phyloP scores from a whole-genome alignment of 768 basidiomycete species.

The Hydnomerulius pinastri region DNA sequence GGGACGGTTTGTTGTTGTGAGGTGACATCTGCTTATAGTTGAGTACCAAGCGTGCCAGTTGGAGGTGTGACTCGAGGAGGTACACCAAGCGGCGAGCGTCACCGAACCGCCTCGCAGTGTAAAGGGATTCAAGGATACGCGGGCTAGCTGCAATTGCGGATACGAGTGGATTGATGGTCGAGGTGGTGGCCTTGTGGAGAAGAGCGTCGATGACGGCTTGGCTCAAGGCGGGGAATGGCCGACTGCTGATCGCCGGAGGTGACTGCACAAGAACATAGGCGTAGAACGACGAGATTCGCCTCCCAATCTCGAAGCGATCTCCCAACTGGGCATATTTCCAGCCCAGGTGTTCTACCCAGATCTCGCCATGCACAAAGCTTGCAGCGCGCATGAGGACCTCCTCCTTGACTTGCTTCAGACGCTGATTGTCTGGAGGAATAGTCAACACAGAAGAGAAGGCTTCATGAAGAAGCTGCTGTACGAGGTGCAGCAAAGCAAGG shows the following conservation, averaged over 20 bases:
- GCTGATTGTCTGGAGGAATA: slow-evolving; percentile 55
- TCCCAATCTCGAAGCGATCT: slow-evolving; percentile 82
- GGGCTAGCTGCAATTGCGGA: slow-evolving; percentile 65
- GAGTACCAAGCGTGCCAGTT: slow-evolving; percentile 61
- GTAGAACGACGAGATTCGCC: slow-evolving; percentile 66
- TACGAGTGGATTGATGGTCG: slow-evolving; percentile 80
- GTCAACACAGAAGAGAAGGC: slow-evolving; percentile 55
- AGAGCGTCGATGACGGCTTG: slow-evolving; percentile 70
- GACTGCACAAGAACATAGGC: slow-evolving; percentile 63
- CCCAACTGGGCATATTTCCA: slow-evolving; percentile 87
- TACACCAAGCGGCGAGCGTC: slow-evolving; percentile 71
- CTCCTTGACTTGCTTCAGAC: slow-evolving; percentile 74
- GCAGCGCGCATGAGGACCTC: slow-evolving; percentile 80
- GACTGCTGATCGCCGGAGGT: slow-evolving; percentile 51
- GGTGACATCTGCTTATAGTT: slow-evolving; percentile 58
- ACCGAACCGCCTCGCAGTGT: slow-evolving; percentile 61
- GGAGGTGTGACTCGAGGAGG: slow-evolving; percentile 68
- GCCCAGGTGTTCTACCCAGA: slow-evolving; percentile 83
- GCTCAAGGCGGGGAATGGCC: slow-evolving; percentile 62
- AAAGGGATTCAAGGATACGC: slow-evolving; percentile 59
- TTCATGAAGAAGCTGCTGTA: slow-evolving; percentile 74
- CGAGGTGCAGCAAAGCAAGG: slow-evolving; percentile 72
- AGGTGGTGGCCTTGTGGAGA: slow-evolving; percentile 72
- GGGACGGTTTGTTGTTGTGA: slow-evolving; percentile 48
- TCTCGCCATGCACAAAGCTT: slow-evolving; percentile 78